phyloP scores from a whole-genome alignment of 495 filamentous ascomycete genomes.

The Aspergillus indologenus region DNA sequence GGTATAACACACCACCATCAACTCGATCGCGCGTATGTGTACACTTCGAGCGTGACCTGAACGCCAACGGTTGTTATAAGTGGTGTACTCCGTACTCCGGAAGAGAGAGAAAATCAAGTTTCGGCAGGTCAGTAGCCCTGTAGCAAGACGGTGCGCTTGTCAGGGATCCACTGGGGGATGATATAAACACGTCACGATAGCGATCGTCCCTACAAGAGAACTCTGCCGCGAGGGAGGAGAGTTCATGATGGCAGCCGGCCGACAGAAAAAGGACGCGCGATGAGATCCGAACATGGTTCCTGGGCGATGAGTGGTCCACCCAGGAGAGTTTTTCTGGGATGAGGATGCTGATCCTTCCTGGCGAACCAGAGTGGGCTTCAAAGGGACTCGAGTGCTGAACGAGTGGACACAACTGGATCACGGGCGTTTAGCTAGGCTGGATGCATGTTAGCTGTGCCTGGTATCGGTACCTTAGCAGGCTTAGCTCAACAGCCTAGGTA shows the following conservation, averaged over 20 bases:
- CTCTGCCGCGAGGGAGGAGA: slow-evolving; percentile 4
- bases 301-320: slow-evolving; percentile 1
- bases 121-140: slow-evolving; percentile 1
- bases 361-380: slow-evolving; percentile 26
- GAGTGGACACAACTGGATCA: not conserved
- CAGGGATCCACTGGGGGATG: slow-evolving; percentile 13
- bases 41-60: not conserved
- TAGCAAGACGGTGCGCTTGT: slow-evolving; percentile 11
- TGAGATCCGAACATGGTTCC: slow-evolving; percentile 20
- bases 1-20: not conserved
- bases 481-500: too few species aligned
- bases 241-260: slow-evolving; percentile 4
- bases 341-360: slow-evolving; percentile 14
- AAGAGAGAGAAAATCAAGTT: slow-evolving; percentile 1
- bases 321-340: slow-evolving; percentile 1
- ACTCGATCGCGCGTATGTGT: not conserved
- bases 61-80: not conserved
- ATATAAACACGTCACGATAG: slow-evolving; percentile 17
- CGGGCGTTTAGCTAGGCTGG: not conserved
- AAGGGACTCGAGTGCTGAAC: slow-evolving; percentile 37
- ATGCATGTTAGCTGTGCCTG: not conserved
- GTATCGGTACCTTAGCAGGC: not conserved
- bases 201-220: slow-evolving; percentile 10
- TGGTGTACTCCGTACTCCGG: not conserved
- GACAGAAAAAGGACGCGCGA: slow-evolving; percentile 7